Percentiles rank a stretch among this genome's conserved stretches.
These are phyloP conservation scores for Lactarius deliciosus DNA, from an alignment of 768 basidiomycete genomes.

Conservation along the genomic window DNA sequence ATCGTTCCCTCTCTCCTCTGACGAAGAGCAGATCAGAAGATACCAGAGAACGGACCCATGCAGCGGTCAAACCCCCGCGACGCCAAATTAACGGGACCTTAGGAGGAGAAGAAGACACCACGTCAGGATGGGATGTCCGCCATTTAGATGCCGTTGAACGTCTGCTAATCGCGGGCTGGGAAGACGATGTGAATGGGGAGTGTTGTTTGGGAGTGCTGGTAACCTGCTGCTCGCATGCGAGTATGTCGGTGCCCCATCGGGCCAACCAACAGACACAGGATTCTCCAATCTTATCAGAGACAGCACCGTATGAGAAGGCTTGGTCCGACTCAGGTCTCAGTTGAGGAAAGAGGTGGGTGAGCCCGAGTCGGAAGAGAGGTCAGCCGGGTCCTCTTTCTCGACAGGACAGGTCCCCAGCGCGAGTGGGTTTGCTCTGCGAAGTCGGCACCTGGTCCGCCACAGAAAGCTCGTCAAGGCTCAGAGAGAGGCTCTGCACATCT, in stretches of 20 bases:
- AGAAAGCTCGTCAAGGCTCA: constrained; percentile 15
- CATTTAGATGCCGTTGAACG: constrained; percentile 22
- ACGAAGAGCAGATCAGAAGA: constrained; percentile 82
- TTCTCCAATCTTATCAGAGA: constrained; percentile 90
- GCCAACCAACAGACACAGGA: constrained; percentile 85
- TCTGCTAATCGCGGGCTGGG: constrained; percentile 17
- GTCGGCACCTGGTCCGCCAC: constrained; percentile 4
- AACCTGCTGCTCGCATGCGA: constrained; percentile 56
- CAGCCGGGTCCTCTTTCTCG: constrained; percentile 33
- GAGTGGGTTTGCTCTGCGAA: not conserved
- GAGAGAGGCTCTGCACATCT: constrained; percentile 11
- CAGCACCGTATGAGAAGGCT: constrained; percentile 76
- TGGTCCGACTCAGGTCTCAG: constrained; percentile 34
- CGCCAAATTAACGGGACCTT: constrained; percentile 63
- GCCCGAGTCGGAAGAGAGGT: constrained; percentile 26
- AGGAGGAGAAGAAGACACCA: constrained; percentile 23
- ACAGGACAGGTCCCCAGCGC: constrained; percentile 7
- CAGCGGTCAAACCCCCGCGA: constrained; percentile 67
- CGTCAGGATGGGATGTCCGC: constrained; percentile 6
- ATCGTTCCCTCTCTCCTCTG: constrained; percentile 73
- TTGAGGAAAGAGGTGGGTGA: constrained; percentile 34
- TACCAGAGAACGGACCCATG: constrained; percentile 72
- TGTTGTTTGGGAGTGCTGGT: constrained; percentile 17
- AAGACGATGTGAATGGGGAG: constrained; percentile 12
- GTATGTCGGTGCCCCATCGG: constrained; percentile 80